Conservation (phyloP, 768 basidiomycete genomes). For the Boletus huronensis region DNA sequence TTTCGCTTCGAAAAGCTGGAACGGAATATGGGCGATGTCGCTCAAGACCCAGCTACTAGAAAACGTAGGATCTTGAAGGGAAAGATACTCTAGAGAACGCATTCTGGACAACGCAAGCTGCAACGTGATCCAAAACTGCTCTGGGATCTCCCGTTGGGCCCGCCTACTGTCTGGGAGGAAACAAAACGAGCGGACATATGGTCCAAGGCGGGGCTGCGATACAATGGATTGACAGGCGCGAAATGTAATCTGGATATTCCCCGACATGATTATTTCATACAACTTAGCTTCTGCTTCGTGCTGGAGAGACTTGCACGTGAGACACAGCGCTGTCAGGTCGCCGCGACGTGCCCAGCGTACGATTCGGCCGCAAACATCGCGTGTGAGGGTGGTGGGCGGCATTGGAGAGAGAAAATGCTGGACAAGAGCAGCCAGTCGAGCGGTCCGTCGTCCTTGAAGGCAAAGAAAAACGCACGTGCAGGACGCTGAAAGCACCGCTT, state of each 20-base stretch:
- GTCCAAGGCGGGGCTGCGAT: constrained; percentile 34
- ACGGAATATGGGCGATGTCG: constrained; percentile 36
- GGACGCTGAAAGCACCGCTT: background rate
- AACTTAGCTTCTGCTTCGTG: constrained; percentile 45
- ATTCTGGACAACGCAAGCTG: constrained; percentile 43
- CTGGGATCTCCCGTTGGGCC: constrained; percentile 18
- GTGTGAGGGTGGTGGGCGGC: constrained; percentile 30
- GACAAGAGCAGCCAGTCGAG: background rate
- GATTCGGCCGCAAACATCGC: constrained; percentile 43
- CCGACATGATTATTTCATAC: constrained; percentile 41
- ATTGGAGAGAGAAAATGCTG: constrained; percentile 6
- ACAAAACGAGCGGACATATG: constrained; percentile 42
- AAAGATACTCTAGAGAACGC: constrained; percentile 42
- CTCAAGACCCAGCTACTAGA: constrained; percentile 46
- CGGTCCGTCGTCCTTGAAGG: background rate
- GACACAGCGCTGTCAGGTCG: constrained; percentile 44
- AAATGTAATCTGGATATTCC: constrained; percentile 34
- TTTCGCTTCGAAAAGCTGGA: constrained; percentile 48
- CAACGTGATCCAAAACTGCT: constrained; percentile 43
- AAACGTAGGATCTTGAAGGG: constrained; percentile 39
- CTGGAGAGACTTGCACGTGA: constrained; percentile 46
- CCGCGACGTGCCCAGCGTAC: constrained; percentile 33
- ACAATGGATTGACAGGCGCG: constrained; percentile 40
- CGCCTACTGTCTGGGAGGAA: constrained; percentile 37
- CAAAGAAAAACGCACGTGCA: background rate